Conservation (phyloP, 257 asterid species). For the Solanum sparsipilum region DNA sequence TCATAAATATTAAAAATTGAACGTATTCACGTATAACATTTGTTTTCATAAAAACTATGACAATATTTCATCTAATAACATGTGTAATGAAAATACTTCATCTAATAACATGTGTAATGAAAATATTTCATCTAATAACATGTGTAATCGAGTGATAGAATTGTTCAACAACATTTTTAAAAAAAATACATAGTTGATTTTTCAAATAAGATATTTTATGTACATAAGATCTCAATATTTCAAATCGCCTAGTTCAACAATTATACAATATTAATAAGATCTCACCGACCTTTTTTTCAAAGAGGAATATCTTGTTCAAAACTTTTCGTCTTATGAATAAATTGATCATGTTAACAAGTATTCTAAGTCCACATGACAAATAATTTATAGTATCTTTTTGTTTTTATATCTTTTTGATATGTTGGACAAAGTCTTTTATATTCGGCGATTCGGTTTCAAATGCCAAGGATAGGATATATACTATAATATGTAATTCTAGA, state of each 20-base stretch:
- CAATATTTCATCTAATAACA: neutral
- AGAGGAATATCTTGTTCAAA: neutral
- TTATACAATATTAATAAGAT: neutral
- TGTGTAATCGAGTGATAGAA: neutral
- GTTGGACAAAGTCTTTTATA: neutral
- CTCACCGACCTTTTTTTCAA: neutral
- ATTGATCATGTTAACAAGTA: neutral
- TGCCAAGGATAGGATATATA: neutral
- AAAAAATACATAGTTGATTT: too few species aligned
- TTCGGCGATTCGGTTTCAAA: neutral
- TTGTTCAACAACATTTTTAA: neutral
- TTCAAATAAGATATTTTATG: too few species aligned
- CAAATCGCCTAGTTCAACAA: neutral
- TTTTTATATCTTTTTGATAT: neutral
- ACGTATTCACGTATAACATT: neutral
- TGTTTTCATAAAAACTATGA: too few species aligned
- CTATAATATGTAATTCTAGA: neutral
- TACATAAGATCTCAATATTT: too few species aligned
- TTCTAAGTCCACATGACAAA: neutral
- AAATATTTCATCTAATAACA: neutral
- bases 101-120: neutral
- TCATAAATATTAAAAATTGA: neutral
- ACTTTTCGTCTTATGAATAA: neutral
- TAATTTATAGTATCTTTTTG: neutral
- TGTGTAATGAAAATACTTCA: too few species aligned